Evolutionary conservation across 768 basidiomycete species (phyloP).

Genomic region (Peribolospora baueri): DNA sequence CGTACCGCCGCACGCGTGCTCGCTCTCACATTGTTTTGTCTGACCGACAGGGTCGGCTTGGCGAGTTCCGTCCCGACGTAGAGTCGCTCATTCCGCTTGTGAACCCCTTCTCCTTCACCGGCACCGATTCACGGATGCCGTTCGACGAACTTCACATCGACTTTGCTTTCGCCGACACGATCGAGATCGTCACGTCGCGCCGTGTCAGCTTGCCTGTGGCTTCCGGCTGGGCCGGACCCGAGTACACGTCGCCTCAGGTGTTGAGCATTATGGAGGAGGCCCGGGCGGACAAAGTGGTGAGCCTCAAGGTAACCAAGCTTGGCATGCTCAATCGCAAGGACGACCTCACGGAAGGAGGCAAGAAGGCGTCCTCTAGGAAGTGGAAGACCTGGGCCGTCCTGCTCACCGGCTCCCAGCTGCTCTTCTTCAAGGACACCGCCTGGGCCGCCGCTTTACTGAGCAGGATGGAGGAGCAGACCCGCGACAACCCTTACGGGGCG

Average conservation of each 20-base stretch:
- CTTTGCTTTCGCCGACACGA: no score
- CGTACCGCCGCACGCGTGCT: no score
- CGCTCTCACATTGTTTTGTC: no score
- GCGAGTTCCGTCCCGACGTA: constrained; percentile 12
- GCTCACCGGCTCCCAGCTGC: constrained; percentile 66
- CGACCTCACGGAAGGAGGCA: constrained; percentile 49
- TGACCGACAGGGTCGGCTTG: constrained; percentile 1
- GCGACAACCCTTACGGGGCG: constrained; percentile 1
- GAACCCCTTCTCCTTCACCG: constrained; percentile 19
- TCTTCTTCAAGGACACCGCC: constrained; percentile 57
- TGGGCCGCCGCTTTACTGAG: constrained; percentile 27
- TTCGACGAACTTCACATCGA: no score
- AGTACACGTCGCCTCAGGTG: neutral
- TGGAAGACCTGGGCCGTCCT: constrained; percentile 72
- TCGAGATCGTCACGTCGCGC: no score
- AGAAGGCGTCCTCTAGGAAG: constrained; percentile 49
- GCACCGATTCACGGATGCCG: constrained; percentile 8
- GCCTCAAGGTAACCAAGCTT: constrained; percentile 50
- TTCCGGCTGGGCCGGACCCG: no score
- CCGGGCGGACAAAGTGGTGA: constrained; percentile 6
- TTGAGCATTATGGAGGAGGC: neutral
- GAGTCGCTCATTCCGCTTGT: constrained; percentile 15
- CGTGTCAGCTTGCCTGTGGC: no score
- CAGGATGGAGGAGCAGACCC: constrained; percentile 23
- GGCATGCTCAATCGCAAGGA: constrained; percentile 56